These are phyloP conservation scores for Coemansia sp. DNA, from an alignment of 192 early-diverging fungal species.

Conservation along the genomic window DNA sequence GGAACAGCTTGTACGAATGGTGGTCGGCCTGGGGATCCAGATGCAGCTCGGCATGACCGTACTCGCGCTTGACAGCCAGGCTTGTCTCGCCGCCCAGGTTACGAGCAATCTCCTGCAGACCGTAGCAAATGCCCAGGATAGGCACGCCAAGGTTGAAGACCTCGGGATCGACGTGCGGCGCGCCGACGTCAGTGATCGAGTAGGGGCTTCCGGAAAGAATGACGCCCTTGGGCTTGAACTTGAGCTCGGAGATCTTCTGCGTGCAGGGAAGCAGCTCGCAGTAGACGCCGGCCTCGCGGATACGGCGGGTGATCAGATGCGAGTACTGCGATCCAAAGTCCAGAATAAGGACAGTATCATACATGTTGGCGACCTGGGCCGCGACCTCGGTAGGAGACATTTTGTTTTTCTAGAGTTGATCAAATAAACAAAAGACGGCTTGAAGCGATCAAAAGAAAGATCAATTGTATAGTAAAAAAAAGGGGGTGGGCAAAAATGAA, in stretches of 20 bases:
- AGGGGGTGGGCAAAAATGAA: background rate
- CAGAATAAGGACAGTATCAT: conserved; percentile 96
- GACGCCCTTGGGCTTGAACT: conserved; percentile 94
- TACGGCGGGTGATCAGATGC: conserved; percentile 93
- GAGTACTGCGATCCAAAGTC: conserved; percentile 99
- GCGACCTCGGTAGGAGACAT: conserved; percentile 42
- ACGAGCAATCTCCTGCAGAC: conserved; percentile 95
- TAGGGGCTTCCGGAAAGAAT: conserved; percentile 96
- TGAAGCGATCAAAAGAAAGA: background rate
- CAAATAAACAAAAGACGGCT: background rate
- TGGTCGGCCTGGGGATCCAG: conserved; percentile 66
- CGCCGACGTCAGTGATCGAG: conserved; percentile 93
- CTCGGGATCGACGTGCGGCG: conserved; percentile 91
- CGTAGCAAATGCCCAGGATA: conserved; percentile 98
- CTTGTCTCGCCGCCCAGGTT: conserved; percentile 80
- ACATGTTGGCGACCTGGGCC: conserved; percentile 74
- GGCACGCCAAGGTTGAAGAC: conserved; percentile 89
- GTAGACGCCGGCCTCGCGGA: conserved; percentile 97
- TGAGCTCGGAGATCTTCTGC: conserved; percentile 87
- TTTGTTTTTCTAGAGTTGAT: background rate
- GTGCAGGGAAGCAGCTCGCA: conserved; percentile 98
- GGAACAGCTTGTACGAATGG: conserved; percentile 69
- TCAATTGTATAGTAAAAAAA: background rate
- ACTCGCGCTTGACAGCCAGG: conserved; percentile 85
- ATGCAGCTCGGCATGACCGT: conserved; percentile 84